These are phyloP conservation scores for Sporothrix curviconia DNA, from an alignment of 2,329 filamentous ascomycete species.

Conservation along the genomic window DNA sequence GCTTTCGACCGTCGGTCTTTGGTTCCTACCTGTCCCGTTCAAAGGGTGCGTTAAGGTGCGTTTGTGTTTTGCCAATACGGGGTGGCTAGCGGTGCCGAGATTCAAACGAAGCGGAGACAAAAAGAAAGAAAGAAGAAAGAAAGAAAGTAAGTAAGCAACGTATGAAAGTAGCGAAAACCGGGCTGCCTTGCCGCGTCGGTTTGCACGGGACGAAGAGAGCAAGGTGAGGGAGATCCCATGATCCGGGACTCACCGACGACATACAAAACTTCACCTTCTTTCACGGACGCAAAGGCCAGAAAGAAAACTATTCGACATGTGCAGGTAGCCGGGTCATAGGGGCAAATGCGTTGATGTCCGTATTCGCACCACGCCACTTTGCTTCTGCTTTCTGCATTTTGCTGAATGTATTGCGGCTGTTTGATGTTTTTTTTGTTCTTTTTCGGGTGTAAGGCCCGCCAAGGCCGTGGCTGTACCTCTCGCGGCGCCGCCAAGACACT, in stretches of 20 bases:
- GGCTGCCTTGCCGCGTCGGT: not conserved
- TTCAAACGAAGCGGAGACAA: not conserved
- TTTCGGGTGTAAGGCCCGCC: no score
- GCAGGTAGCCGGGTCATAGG: not conserved
- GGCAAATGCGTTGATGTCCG: not conserved
- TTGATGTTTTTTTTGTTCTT: not conserved
- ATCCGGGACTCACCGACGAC: not conserved
- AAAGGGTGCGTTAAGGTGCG: not conserved
- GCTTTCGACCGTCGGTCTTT: no score
- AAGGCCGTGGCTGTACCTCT: not conserved
- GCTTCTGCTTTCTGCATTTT: not conserved
- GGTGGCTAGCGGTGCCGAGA: constrained; percentile 3
- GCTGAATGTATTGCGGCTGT: not conserved
- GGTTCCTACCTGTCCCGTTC: not conserved
- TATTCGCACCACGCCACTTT: not conserved
- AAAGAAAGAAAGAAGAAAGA: not conserved
- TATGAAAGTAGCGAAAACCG: not conserved
- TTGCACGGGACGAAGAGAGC: not conserved
- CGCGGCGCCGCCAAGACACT: constrained; percentile 2
- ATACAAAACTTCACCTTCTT: not conserved
- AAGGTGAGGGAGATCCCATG: not conserved
- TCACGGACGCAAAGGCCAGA: not conserved
- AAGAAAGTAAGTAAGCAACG: not conserved
- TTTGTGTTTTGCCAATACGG: not conserved
- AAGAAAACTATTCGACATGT: no score